phyloP scores from a whole-genome alignment of 169 alveolate genomes.

The Cryptosporidium parvum region DNA sequence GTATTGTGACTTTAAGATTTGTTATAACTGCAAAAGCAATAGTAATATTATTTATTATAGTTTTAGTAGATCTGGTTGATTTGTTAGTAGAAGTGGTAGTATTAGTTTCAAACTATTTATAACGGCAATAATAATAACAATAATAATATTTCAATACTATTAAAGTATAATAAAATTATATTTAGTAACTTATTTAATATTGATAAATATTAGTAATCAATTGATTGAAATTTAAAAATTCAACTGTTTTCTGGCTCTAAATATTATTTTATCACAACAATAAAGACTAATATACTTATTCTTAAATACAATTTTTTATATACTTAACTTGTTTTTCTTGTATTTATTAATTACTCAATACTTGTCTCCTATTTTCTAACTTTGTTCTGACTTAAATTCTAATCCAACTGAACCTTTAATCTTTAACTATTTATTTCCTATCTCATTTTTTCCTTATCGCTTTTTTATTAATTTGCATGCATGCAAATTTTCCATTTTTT shows the following conservation, averaged over 20 bases:
- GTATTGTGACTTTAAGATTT: no score
- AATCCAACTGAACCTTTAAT: neutral
- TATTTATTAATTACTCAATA: neutral
- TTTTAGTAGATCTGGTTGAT: neutral
- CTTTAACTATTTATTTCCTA: neutral
- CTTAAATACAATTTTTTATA: neutral
- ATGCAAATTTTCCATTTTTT: neutral
- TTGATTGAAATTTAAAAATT: no score
- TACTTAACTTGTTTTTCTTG: neutral
- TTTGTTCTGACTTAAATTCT: neutral
- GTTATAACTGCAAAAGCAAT: neutral
- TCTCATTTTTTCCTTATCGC: neutral
- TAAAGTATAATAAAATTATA: neutral
- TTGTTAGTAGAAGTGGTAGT: neutral
- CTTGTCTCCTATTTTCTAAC: constrained; percentile 1
- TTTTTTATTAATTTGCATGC: neutral
- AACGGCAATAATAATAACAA: neutral
- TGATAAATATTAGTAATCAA: neutral
- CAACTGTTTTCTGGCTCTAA: neutral
- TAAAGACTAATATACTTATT: neutral
- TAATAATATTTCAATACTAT: neutral
- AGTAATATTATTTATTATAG: neutral
- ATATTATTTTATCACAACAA: neutral
- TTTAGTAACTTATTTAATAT: neutral
- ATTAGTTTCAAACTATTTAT: neutral